phyloP scores from a whole-genome alignment of 176 grass and related monocot genomes.

The Secale cereale region DNA sequence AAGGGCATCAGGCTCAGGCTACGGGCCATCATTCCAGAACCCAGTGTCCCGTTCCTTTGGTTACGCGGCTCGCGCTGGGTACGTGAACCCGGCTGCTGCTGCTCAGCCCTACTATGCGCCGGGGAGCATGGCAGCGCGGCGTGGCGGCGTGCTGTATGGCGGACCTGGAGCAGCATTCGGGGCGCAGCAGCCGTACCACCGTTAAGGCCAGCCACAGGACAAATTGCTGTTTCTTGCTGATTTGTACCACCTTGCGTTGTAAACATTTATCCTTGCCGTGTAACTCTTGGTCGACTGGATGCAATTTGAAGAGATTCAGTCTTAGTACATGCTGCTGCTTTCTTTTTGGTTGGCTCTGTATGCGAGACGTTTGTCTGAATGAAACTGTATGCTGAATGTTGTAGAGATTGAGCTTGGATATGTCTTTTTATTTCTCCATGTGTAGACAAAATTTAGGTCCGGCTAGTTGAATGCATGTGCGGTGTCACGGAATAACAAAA shows the following conservation, averaged over 20 bases:
- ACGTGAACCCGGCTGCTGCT: slow-evolving; percentile 12
- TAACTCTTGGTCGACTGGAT: neutral
- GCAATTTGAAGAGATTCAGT: neutral
- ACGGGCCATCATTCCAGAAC: slow-evolving; percentile 29
- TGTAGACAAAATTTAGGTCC: neutral
- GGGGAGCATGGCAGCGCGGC: slow-evolving; percentile 1
- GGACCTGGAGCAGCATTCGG: slow-evolving; percentile 32
- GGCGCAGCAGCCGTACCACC: slow-evolving; percentile 28
- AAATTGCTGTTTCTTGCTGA: slow-evolving; percentile 4
- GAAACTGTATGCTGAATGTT: neutral
- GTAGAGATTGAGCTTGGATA: neutral
- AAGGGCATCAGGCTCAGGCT: slow-evolving; percentile 36
- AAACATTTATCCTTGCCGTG: neutral
- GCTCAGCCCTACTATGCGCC: slow-evolving; percentile 16
- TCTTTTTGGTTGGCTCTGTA: neutral
- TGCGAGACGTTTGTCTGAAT: neutral
- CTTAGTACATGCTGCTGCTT: neutral
- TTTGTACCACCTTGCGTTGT: neutral
- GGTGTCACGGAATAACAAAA: too few species aligned
- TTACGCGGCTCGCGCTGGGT: slow-evolving; percentile 17
- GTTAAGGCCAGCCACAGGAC: neutral
- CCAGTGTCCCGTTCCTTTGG: slow-evolving; percentile 39
- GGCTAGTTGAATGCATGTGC: too few species aligned
- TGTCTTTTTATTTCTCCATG: neutral
- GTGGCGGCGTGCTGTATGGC: slow-evolving; percentile 15